Evolutionary conservation across 169 alveolate genomes (phyloP).

Genomic region (Plasmodium chabaudi): DNA sequence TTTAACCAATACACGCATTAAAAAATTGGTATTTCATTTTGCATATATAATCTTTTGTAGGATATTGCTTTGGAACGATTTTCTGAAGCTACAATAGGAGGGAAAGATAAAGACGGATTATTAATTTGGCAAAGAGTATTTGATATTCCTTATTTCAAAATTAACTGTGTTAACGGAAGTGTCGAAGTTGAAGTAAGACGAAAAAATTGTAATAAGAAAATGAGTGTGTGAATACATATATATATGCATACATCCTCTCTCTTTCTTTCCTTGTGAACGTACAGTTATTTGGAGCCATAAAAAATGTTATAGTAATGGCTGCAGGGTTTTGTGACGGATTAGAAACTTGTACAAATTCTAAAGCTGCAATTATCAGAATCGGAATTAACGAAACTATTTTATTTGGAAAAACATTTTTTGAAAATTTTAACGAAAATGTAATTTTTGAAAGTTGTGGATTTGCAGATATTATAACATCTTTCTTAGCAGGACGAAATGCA

Average conservation of each 20-base stretch:
- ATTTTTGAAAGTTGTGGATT: conserved; percentile 93
- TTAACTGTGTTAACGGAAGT: conserved; percentile 91
- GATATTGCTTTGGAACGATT: conserved; percentile 94
- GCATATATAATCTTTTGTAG: background rate
- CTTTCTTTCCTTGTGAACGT: background rate
- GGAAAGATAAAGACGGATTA: conserved; percentile 86
- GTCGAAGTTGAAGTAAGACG: conserved; percentile 89
- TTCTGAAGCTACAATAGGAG: conserved; percentile 95
- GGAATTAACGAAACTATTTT: conserved; percentile 91
- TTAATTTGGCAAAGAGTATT: conserved; percentile 89
- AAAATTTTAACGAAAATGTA: conserved; percentile 80
- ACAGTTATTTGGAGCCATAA: conserved; percentile 94
- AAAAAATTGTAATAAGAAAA: background rate
- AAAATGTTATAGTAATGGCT: conserved; percentile 93
- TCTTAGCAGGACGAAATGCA: conserved; percentile 93
- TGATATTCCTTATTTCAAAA: conserved; percentile 92
- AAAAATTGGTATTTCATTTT: background rate
- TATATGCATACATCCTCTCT: background rate
- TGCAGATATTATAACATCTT: conserved; percentile 94
- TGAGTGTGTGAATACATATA: background rate
- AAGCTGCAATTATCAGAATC: conserved; percentile 94
- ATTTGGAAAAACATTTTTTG: conserved; percentile 85
- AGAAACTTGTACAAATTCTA: conserved; percentile 93
- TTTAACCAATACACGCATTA: too few relatives aligned
- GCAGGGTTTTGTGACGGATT: conserved; percentile 96